Evolutionary conservation across 352 stramenopile species (phyloP), one percentile per base, ranked within the genome.

Genomic region (Detonula confervacea): DNA sequence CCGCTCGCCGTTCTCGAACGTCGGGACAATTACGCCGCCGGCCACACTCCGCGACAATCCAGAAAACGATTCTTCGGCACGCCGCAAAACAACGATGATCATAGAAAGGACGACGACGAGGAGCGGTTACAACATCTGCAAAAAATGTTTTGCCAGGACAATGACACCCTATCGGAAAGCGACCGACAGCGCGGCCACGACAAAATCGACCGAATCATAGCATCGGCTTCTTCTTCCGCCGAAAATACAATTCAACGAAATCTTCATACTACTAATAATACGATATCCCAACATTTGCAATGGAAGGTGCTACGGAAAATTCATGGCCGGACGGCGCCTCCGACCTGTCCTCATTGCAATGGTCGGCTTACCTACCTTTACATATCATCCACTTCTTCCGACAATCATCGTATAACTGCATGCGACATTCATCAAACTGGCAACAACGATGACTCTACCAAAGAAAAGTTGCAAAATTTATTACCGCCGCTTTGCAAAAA

Each of bases 401-500:
- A 55, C 20, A 57, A 44, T 46, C n/a, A 44, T 47, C 6, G 0
- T 7, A 52, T 64, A n/a, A 57, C 64, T 37, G 47, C 52, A 6
- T n/a, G 30, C 33, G 61, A 80, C 24, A 66, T 67, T 9, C 30
- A 49, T 12, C 4, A 24, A 4, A 54, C 12, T 16, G 46, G 35
- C 35, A 47, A 37, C 18, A 47, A 51, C n/a, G 35, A 44, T 11
- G 74, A 77, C 12, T 64, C 56, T 2, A 42, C 47, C 16, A 61
- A 68, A 25, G 49, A 46, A 11, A 73, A 64, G 11, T 5, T 73
- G 22, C 56, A 29, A 35, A 65, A 60, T 44, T 35, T 82, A 42
- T 27, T 82, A 11, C 74, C 74, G 0, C 74, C 74, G 11, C 39
- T 77, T 25, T 82, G 74, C 24, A 42, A 30, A 12, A 18, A 66